A percentile compares a stretch with the other conserved stretches of the same genome.
Conservation (phyloP, 805 yeast species). For the Kluyveromyces siamensis region DNA sequence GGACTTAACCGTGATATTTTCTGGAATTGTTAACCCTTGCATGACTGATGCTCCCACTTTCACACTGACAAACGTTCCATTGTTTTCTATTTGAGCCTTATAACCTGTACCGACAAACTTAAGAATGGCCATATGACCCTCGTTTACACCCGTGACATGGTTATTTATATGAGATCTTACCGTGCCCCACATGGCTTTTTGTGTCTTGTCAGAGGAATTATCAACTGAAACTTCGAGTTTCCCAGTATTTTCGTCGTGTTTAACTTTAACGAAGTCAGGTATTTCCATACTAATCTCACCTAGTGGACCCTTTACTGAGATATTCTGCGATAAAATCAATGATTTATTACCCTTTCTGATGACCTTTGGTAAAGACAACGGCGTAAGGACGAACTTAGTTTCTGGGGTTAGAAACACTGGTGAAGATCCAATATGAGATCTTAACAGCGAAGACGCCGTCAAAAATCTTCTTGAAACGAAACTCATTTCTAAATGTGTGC, state of each 20-base stretch:
- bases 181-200: slow-evolving; percentile 94
- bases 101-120: slow-evolving; percentile 95
- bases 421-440: slow-evolving; percentile 70
- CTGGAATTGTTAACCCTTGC: slow-evolving; percentile 70
- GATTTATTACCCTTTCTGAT: slow-evolving; percentile 60
- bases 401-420: slow-evolving; percentile 65
- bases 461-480: slow-evolving; percentile 24
- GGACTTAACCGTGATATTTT: slow-evolving; percentile 58
- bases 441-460: slow-evolving; percentile 22
- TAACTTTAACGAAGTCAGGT: slow-evolving; percentile 60
- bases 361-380: slow-evolving; percentile 41
- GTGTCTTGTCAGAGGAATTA: slow-evolving; percentile 49
- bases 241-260: slow-evolving; percentile 18
- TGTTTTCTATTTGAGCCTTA: slow-evolving; percentile 64
- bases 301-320: slow-evolving; percentile 66
- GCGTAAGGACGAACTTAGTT: slow-evolving; percentile 37
- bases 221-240: slow-evolving; percentile 47
- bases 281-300: slow-evolving; percentile 57
- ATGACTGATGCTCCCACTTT: slow-evolving; percentile 84
- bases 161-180: slow-evolving; percentile 70
- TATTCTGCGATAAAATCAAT: slow-evolving; percentile 46
- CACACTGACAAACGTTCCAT: slow-evolving; percentile 50
- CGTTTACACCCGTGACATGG: slow-evolving; percentile 78
- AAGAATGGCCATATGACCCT: slow-evolving; percentile 82
- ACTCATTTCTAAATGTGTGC: background rate